A percentile compares a stretch with the other conserved stretches of the same genome.
phyloP scores from a whole-genome alignment of 257 asterid genomes.

The Leonotis leonurus region DNA sequence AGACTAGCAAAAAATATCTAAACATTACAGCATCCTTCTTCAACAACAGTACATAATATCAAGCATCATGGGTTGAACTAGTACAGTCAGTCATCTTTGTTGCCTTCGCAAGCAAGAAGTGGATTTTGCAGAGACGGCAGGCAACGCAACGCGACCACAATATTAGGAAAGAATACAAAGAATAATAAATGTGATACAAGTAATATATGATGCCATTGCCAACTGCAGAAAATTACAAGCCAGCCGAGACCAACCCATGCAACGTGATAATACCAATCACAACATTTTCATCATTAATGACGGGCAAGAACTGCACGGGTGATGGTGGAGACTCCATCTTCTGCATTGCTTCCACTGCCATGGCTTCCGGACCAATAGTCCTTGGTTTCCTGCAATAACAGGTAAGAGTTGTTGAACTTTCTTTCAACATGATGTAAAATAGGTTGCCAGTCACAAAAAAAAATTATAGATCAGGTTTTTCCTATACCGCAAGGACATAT shows the following conservation, averaged over 20 bases:
- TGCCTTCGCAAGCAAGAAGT: background rate
- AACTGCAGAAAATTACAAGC: constrained; percentile 24
- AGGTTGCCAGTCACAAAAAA: no score
- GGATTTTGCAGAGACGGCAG: background rate
- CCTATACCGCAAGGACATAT: background rate
- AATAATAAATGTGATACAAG: constrained; percentile 11
- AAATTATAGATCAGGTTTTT: background rate
- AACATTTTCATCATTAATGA: constrained; percentile 44
- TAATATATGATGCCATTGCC: background rate
- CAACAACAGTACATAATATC: no score
- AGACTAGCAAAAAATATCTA: no score
- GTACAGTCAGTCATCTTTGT: background rate
- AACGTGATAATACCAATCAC: constrained; percentile 81
- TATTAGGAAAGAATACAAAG: constrained; percentile 31
- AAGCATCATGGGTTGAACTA: no score
- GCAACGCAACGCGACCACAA: background rate
- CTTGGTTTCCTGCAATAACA: constrained; percentile 68
- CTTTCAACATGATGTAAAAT: background rate
- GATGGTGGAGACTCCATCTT: constrained; percentile 96
- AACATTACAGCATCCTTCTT: no score
- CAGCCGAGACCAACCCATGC: constrained; percentile 68
- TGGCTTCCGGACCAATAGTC: constrained; percentile 67
- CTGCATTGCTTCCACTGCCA: constrained; percentile 96
- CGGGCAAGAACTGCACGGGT: constrained; percentile 95
- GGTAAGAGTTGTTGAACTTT: background rate